These are phyloP conservation scores for Colletotrichum filicis DNA, from an alignment of 2,329 filamentous ascomycete genomes.

Conservation along the genomic window DNA sequence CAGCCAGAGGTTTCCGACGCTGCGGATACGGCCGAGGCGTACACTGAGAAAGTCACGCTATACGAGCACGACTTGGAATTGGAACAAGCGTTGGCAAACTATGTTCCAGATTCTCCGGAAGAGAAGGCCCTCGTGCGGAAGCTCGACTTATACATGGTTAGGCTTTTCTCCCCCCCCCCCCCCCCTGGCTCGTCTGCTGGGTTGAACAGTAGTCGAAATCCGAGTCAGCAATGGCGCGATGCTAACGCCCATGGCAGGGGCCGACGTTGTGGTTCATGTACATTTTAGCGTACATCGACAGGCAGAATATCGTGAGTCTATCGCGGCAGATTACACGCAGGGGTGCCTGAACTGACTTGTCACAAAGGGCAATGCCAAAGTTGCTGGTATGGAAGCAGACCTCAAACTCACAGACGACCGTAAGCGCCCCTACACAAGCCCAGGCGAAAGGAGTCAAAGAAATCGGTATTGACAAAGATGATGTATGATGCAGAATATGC, in stretches of 20 bases:
- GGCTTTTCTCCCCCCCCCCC: too few species aligned
- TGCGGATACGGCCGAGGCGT: constrained; percentile 10
- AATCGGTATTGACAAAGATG: too few species aligned
- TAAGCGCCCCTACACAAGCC: neutral
- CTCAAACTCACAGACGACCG: constrained; percentile 53
- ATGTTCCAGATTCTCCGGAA: constrained; percentile 17
- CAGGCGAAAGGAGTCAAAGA: too few species aligned
- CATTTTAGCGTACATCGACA: constrained; percentile 43
- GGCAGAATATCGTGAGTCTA: constrained; percentile 31
- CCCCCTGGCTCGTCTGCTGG: neutral
- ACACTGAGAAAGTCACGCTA: constrained; percentile 2
- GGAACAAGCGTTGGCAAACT: constrained; percentile 12
- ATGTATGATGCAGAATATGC: constrained; percentile 51
- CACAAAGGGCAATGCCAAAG: constrained; percentile 56
- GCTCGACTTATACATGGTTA: constrained; percentile 42
- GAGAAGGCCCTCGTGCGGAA: constrained; percentile 41
- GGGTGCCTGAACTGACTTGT: constrained; percentile 42
- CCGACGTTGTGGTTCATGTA: constrained; percentile 45
- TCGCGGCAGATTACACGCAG: neutral
- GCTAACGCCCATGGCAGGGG: constrained; percentile 14
- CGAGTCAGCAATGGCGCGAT: neutral
- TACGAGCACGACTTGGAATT: constrained; percentile 16
- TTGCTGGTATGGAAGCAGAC: constrained; percentile 59
- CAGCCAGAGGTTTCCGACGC: neutral
- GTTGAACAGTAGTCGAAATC: neutral